Conservation (phyloP, 495 filamentous ascomycete genomes). For the Venustampulla echinocandica region DNA sequence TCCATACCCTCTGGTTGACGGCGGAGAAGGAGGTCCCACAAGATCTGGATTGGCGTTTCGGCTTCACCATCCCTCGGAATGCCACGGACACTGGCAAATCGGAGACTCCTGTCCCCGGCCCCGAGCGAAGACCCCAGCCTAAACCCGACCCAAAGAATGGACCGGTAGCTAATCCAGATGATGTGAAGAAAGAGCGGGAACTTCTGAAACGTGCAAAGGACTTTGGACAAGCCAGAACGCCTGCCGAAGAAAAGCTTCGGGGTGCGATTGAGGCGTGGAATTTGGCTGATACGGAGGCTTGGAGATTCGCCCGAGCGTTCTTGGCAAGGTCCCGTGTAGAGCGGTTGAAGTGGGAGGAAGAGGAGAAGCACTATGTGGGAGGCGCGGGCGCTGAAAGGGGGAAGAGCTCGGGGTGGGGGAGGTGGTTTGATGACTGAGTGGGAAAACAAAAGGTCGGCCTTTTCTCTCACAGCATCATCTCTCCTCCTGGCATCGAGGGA, state of each 20-base stretch:
- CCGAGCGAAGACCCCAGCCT: conserved; percentile 29
- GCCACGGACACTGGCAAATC: conserved; percentile 43
- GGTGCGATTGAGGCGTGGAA: conserved; percentile 84
- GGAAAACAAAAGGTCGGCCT: no score
- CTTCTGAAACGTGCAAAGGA: conserved; percentile 53
- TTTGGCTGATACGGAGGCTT: conserved; percentile 83
- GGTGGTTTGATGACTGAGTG: conserved; percentile 24
- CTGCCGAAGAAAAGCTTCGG: conserved; percentile 35
- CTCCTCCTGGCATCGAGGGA: conserved; percentile 7
- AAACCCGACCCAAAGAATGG: conserved; percentile 36
- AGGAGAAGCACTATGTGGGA: conserved; percentile 55
- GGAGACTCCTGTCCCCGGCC: conserved; percentile 34
- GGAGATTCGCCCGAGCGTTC: conserved; percentile 79
- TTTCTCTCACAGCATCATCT: no score
- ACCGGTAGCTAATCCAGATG: conserved; percentile 39
- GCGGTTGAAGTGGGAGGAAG: conserved; percentile 59
- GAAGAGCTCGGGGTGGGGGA: conserved; percentile 24
- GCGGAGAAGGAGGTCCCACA: conserved; percentile 52
- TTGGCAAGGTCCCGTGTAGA: conserved; percentile 50
- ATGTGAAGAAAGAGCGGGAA: conserved; percentile 46
- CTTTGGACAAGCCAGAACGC: conserved; percentile 36
- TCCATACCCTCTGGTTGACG: conserved; percentile 69
- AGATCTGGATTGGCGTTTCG: conserved; percentile 82
- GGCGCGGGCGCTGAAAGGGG: conserved; percentile 36
- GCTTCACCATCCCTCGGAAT: conserved; percentile 64